These are phyloP conservation scores for Capronia americana DNA, from an alignment of 2,329 filamentous ascomycete species.

Conservation along the genomic window DNA sequence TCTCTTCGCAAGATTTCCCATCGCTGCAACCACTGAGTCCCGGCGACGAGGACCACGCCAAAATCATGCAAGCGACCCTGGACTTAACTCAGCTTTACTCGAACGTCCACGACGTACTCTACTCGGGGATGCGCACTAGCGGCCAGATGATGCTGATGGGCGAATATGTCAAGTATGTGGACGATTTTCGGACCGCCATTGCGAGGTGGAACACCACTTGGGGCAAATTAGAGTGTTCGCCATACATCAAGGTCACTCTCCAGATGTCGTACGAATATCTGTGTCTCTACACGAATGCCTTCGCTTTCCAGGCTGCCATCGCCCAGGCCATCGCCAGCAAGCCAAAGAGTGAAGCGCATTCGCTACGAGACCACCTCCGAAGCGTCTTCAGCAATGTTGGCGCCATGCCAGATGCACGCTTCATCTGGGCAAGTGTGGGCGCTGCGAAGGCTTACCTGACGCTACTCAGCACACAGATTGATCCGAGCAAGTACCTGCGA, in stretches of 20 bases:
- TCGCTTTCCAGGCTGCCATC: slow-evolving; percentile 75
- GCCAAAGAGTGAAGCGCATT: slow-evolving; percentile 44
- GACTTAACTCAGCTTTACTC: slow-evolving; percentile 75
- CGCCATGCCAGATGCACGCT: slow-evolving; percentile 67
- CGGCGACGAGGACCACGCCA: slow-evolving; percentile 70
- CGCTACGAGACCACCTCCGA: slow-evolving; percentile 48
- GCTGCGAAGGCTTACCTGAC: slow-evolving; percentile 67
- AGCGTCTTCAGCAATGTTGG: slow-evolving; percentile 61
- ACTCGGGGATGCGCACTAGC: slow-evolving; percentile 72
- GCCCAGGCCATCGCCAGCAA: slow-evolving; percentile 56
- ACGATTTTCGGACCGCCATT: slow-evolving; percentile 73
- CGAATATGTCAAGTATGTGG: slow-evolving; percentile 76
- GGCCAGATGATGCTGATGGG: slow-evolving; percentile 73
- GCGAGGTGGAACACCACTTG: slow-evolving; percentile 74
- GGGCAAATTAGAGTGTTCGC: slow-evolving; percentile 70
- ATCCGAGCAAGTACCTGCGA: slow-evolving; percentile 64
- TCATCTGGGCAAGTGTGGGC: slow-evolving; percentile 71
- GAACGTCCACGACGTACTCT: slow-evolving; percentile 75
- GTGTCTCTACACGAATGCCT: slow-evolving; percentile 75
- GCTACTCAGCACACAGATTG: slow-evolving; percentile 65
- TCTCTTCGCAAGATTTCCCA: slow-evolving; percentile 71
- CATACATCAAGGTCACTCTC: slow-evolving; percentile 70
- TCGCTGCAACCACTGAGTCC: slow-evolving; percentile 65
- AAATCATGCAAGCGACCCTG: slow-evolving; percentile 73
- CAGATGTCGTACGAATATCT: slow-evolving; percentile 76